Evolutionary conservation across 2,329 filamentous ascomycete species (phyloP).

Genomic region (Fusarium praegraminearum): DNA sequence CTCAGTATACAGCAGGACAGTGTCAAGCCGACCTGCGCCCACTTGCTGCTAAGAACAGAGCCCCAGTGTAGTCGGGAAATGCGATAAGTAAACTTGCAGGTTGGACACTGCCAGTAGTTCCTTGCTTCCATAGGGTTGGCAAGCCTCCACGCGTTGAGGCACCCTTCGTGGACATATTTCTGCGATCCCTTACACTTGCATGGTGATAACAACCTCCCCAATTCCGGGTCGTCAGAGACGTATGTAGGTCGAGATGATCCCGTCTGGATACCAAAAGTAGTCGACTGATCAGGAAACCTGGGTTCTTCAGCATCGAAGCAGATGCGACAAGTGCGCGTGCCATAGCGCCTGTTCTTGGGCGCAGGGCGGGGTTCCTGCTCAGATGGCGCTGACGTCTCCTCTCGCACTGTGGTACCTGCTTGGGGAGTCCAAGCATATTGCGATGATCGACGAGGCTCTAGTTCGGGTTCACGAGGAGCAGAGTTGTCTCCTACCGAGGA

Average conservation of each 20-base stretch:
- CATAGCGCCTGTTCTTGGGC: constrained; percentile 63
- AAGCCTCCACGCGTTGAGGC: constrained; percentile 84
- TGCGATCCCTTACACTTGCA: constrained; percentile 95
- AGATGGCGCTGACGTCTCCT: constrained; percentile 11
- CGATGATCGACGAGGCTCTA: constrained; percentile 21
- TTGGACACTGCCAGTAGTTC: constrained; percentile 89
- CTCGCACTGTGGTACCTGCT: constrained; percentile 9
- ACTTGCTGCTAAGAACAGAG: constrained; percentile 73
- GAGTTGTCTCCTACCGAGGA: constrained; percentile 38
- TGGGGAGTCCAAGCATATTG: constrained; percentile 21
- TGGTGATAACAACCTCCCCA: constrained; percentile 85
- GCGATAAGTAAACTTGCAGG: constrained; percentile 85
- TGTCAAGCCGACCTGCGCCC: constrained; percentile 78
- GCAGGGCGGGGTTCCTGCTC: constrained; percentile 25
- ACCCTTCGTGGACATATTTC: constrained; percentile 94
- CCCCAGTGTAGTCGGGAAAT: constrained; percentile 83
- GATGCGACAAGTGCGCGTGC: constrained; percentile 85
- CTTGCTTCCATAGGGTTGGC: constrained; percentile 73
- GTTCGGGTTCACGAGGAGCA: constrained; percentile 22
- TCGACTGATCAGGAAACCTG: constrained; percentile 56
- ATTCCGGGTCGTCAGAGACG: constrained; percentile 77
- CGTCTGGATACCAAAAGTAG: constrained; percentile 51
- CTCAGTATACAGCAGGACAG: constrained; percentile 75
- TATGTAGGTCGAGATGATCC: constrained; percentile 64
- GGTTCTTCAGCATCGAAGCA: constrained; percentile 78